Evolutionary conservation across 495 filamentous ascomycete genomes (phyloP).

Genomic region (Barbatosphaeria neglecta): DNA sequence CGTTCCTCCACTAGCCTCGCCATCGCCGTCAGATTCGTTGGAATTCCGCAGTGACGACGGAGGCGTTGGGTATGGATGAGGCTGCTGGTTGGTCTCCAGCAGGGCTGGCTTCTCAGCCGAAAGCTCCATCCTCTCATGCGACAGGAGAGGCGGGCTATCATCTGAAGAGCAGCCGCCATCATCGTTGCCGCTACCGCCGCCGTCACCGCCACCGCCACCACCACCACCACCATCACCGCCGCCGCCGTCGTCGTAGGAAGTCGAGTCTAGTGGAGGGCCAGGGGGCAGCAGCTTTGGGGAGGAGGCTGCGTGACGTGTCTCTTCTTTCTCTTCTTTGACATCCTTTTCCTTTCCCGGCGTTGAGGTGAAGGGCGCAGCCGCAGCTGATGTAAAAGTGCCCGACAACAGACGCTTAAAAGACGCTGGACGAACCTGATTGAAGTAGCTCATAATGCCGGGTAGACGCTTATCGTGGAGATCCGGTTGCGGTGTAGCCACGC

Average conservation of each 20-base stretch:
- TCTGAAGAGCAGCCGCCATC: conserved; percentile 17
- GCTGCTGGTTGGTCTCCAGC: conserved; percentile 18
- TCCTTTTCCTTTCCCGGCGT: conserved; percentile 14
- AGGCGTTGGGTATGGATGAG: conserved; percentile 44
- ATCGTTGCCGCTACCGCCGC: no score
- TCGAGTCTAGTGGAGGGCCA: conserved; percentile 11
- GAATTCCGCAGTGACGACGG: conserved; percentile 43
- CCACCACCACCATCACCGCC: no score
- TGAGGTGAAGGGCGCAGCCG: conserved; percentile 21
- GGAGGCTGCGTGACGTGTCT: conserved; percentile 16
- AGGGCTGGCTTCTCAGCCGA: conserved; percentile 18
- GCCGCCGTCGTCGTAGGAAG: no score
- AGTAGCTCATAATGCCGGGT: conserved; percentile 86
- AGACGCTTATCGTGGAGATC: conserved; percentile 82
- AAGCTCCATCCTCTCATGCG: conserved; percentile 35
- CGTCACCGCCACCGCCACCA: no score
- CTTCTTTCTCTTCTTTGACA: no score
- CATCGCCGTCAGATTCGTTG: conserved; percentile 32
- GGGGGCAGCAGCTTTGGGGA: conserved; percentile 11
- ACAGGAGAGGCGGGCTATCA: conserved; percentile 38
- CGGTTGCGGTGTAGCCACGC: conserved; percentile 76
- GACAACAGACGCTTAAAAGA: conserved; percentile 29
- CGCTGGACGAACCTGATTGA: conserved; percentile 88
- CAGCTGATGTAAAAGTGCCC: conserved; percentile 22
- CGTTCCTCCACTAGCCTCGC: conserved; percentile 16